Conservation (phyloP, 495 filamentous ascomycete genomes). For the Achaetomiella virescens region DNA sequence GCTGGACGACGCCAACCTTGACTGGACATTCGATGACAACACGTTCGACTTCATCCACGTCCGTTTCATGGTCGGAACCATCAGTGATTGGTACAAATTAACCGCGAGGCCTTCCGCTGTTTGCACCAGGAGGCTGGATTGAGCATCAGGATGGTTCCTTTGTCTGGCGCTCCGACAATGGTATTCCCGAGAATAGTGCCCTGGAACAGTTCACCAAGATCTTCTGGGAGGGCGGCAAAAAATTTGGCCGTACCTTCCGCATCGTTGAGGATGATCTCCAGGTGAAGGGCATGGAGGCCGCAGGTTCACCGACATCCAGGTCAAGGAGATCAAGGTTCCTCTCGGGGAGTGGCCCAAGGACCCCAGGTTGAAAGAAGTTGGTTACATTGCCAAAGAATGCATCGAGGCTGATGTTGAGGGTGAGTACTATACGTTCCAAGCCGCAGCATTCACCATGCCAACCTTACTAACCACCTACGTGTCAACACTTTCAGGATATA, state of each 20-base stretch:
- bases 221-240: slow-evolving; percentile 10
- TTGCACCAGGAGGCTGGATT: slow-evolving; percentile 28
- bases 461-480: not conserved
- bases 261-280: slow-evolving; percentile 23
- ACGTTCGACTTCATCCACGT: no score
- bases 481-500: not conserved
- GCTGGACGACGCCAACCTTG: no score
- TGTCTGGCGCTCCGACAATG: slow-evolving; percentile 18
- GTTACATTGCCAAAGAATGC: not conserved
- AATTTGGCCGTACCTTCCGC: slow-evolving; percentile 12
- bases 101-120: no score
- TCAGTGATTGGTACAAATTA: no score
- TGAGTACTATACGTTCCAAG: not conserved
- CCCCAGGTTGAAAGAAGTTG: not conserved
- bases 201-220: slow-evolving; percentile 20
- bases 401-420: not conserved
- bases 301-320: slow-evolving; percentile 7
- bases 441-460: not conserved
- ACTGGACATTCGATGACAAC: no score
- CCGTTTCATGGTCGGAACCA: no score
- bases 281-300: not conserved
- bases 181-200: slow-evolving; percentile 6
- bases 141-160: slow-evolving; percentile 25
- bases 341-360: not conserved
- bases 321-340: not conserved